A percentile compares a stretch with the other conserved stretches of the same genome.
phyloP scores from a whole-genome alignment of 2,329 filamentous ascomycete species.

The Verticillium tricorpus region DNA sequence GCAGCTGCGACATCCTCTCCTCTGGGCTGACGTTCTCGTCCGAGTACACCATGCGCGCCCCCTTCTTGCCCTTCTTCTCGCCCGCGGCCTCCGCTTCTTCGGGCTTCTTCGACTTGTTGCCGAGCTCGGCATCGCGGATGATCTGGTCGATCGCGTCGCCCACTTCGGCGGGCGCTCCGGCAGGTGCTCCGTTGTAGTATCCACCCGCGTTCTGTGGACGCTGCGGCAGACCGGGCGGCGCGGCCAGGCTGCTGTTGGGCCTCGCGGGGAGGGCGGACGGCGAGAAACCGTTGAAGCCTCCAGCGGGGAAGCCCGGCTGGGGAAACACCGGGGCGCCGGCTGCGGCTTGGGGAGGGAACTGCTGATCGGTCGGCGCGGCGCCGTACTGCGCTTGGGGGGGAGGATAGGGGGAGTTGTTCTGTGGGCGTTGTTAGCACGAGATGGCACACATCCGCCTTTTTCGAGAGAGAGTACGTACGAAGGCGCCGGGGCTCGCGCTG shows the following conservation, averaged over 20 bases:
- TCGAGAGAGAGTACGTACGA: constrained; percentile 47
- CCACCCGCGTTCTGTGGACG: constrained; percentile 33
- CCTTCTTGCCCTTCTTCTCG: constrained; percentile 65
- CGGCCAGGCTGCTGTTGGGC: constrained; percentile 33
- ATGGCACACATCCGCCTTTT: not conserved
- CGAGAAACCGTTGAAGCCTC: constrained; percentile 22
- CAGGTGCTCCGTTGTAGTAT: constrained; percentile 17
- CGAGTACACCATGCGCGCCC: constrained; percentile 72
- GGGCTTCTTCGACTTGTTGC: constrained; percentile 44
- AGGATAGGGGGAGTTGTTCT: constrained; percentile 34
- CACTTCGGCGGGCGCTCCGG: constrained; percentile 28
- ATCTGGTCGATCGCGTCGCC: constrained; percentile 62
- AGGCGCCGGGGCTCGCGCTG: constrained; percentile 47
- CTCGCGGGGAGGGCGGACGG: constrained; percentile 40
- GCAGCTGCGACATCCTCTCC: constrained; percentile 78
- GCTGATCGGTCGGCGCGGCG: constrained; percentile 26
- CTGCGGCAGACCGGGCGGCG: constrained; percentile 37
- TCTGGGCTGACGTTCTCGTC: constrained; percentile 79
- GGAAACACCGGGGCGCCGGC: constrained; percentile 13
- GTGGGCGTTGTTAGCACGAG: constrained; percentile 14
- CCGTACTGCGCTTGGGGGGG: constrained; percentile 28
- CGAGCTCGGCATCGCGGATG: constrained; percentile 60
- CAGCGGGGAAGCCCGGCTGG: constrained; percentile 8
- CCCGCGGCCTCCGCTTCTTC: constrained; percentile 33
- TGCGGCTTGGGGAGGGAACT: constrained; percentile 23